phyloP scores from a whole-genome alignment of 352 stramenopile species.

The Phytophthora constricta region DNA sequence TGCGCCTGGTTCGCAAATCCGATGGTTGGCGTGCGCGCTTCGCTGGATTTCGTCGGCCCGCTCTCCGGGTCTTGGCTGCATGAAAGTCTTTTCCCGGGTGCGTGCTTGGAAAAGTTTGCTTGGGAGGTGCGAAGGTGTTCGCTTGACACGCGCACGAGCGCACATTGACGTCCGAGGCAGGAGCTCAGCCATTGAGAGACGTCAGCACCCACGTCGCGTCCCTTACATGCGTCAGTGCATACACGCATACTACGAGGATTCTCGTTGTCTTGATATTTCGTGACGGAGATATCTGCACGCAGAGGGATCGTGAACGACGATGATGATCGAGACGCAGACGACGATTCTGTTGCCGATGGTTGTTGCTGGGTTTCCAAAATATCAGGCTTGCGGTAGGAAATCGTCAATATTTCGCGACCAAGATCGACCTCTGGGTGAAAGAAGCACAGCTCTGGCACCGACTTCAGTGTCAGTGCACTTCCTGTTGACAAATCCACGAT shows the following conservation, averaged over 20 bases:
- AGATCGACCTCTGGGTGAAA: slow-evolving; percentile 73
- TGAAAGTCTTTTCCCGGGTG: not conserved
- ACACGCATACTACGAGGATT: slow-evolving; percentile 51
- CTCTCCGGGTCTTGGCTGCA: slow-evolving; percentile 1
- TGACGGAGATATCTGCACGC: slow-evolving; percentile 17
- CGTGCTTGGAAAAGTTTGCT: slow-evolving; percentile 15
- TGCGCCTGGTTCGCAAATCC: slow-evolving; percentile 82
- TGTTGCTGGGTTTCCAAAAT: slow-evolving; percentile 3
- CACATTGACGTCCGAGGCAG: slow-evolving; percentile 64
- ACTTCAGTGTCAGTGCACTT: slow-evolving; percentile 65
- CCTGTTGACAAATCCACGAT: slow-evolving; percentile 63
- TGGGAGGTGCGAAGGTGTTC: slow-evolving; percentile 47
- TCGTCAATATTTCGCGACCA: slow-evolving; percentile 55
- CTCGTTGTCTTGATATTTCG: slow-evolving; percentile 25
- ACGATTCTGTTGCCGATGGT: slow-evolving; percentile 7
- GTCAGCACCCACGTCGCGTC: slow-evolving; percentile 50
- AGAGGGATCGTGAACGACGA: slow-evolving; percentile 52
- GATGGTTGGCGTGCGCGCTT: slow-evolving; percentile 42
- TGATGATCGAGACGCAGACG: slow-evolving; percentile 5
- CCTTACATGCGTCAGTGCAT: slow-evolving; percentile 62
- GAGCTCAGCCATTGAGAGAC: slow-evolving; percentile 74
- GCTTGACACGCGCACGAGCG: slow-evolving; percentile 69
- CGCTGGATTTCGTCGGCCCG: not conserved
- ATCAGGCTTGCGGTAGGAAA: slow-evolving; percentile 36
- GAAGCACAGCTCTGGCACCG: slow-evolving; percentile 62